These are phyloP conservation scores for Agrocybe praecox DNA, from an alignment of 768 basidiomycete genomes.

Conservation along the genomic window DNA sequence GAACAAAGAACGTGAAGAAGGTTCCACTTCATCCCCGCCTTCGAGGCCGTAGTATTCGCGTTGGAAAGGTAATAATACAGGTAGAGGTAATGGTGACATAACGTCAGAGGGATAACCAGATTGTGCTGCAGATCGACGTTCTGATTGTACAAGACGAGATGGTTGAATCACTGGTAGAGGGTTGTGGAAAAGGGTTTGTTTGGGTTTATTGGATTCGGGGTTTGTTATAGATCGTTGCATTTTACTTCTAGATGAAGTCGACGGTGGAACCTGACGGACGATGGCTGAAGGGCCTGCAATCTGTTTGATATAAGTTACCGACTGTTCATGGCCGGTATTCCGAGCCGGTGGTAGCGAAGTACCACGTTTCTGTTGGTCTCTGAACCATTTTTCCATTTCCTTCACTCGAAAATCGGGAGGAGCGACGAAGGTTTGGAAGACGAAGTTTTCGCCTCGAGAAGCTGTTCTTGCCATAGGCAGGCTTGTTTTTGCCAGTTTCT, in stretches of 20 bases:
- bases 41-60: conserved; percentile 32
- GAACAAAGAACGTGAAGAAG: background rate
- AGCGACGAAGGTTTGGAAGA: conserved; percentile 69
- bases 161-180: conserved; percentile 21
- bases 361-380: conserved; percentile 50
- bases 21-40: background rate
- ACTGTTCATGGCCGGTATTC: conserved; percentile 20
- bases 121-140: conserved; percentile 19
- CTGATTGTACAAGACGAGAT: conserved; percentile 23
- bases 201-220: conserved; percentile 19
- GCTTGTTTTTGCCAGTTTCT: conserved; percentile 53
- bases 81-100: conserved; percentile 42
- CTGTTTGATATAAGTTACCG: conserved; percentile 15
- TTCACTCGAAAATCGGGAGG: conserved; percentile 74
- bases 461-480: conserved; percentile 37
- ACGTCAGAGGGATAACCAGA: conserved; percentile 17
- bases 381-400: conserved; percentile 81
- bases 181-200: conserved; percentile 18
- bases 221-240: conserved; percentile 28
- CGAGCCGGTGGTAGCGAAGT: conserved; percentile 26
- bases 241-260: conserved; percentile 13
- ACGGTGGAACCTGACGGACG: conserved; percentile 12
- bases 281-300: conserved; percentile 14
- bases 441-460: conserved; percentile 37
- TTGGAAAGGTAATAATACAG: conserved; percentile 39